Conservation (phyloP, 2,329 filamentous ascomycete genomes). For the Pseudopithomyces maydicus region DNA sequence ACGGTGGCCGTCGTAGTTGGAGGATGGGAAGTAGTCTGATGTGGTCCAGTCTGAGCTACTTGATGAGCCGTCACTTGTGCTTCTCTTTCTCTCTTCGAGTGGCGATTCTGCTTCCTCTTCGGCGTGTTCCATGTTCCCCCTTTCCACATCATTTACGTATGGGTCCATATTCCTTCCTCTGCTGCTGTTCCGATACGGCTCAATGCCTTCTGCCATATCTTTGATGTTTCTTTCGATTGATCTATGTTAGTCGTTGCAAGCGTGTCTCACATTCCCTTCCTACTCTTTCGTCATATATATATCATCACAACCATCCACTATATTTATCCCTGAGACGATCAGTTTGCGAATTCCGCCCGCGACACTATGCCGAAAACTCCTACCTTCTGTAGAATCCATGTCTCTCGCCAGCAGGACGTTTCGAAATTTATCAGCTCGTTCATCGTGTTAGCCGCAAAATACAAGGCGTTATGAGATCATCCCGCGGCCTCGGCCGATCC, state of each 20-base stretch:
- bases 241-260: neutral
- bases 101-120: neutral
- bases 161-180: neutral
- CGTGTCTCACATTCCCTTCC: neutral
- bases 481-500: neutral
- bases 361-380: neutral
- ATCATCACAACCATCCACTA: neutral
- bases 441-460: neutral
- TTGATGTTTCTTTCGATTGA: too few species aligned
- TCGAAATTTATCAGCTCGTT: too few species aligned
- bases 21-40: neutral
- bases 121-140: neutral
- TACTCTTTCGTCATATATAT: neutral
- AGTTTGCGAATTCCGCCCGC: neutral
- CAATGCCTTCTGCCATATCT: neutral
- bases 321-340: neutral
- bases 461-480: neutral
- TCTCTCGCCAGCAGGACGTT: too few species aligned
- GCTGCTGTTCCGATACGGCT: neutral
- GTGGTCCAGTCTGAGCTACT: neutral
- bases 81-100: neutral
- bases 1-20: slow-evolving; percentile 19
- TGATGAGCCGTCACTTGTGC: neutral
- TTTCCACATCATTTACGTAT: neutral
- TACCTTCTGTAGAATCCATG: too few species aligned